Conservation (phyloP, 2,329 filamentous ascomycete genomes). For the Arthrobotrys pseudoclavata region DNA sequence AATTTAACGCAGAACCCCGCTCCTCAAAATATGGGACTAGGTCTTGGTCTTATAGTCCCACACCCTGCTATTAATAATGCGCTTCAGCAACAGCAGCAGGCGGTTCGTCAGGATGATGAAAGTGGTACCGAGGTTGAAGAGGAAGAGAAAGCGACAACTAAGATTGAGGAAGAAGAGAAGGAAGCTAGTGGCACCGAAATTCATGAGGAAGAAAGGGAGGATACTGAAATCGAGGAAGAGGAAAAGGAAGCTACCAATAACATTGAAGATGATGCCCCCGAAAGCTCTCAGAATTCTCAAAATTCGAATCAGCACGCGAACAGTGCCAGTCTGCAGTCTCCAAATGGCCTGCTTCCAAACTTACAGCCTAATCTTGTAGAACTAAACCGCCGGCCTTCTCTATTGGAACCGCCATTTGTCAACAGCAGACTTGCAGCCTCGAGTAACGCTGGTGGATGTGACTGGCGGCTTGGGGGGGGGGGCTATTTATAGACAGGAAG, state of each 20-base stretch:
- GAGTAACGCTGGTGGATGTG: background rate
- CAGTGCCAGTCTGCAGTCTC: background rate
- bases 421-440: background rate
- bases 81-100: background rate
- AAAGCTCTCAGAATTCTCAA: background rate
- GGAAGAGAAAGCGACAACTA: background rate
- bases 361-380: background rate
- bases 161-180: background rate
- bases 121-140: background rate
- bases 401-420: conserved; percentile 1
- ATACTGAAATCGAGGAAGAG: background rate
- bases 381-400: background rate
- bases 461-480: conserved; percentile 16
- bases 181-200: background rate
- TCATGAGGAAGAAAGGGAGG: conserved; percentile 3
- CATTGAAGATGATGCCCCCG: background rate
- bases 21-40: conserved; percentile 11
- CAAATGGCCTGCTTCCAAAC: background rate
- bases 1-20: background rate
- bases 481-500: background rate
- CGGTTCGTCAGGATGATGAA: background rate
- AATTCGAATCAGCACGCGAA: background rate
- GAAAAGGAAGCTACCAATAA: background rate
- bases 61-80: background rate
- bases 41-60: background rate